Base-by-base conservation (phyloP, 2,329 filamentous ascomycete genomes). In the Xylariaceae sp. region DNA sequence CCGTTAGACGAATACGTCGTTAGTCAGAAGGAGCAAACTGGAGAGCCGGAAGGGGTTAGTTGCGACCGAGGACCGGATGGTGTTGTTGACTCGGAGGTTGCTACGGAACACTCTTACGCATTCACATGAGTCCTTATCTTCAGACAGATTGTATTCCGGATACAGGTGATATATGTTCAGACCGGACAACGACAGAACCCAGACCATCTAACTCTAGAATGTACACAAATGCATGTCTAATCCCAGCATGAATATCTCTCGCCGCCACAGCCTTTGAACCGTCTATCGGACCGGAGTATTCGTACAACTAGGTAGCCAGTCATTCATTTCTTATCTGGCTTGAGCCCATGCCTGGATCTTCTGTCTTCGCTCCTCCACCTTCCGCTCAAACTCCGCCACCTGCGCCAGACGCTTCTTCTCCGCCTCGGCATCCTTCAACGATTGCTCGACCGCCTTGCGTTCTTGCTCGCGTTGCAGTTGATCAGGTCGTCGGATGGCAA, bases 401-500 rank as follows among this genome's bases (percentile, higher is more conserved):
- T 84, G 81, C 62, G 81, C 80, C 39, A 78, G 69, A 15, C 77
- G 73, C 73, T 79, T 80, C 68, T 73, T 73, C 72, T 85, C 83
- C 65, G 80, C 80, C 64, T 82, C 79, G 9, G 73, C 74, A 13
- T 77, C 74, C 74, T 79, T 79, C 67, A 75, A 68, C 55, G 70
- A 72, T 63, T 78, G 78, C 68, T 85, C 84, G 52, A 80, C 80
- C 59, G 80, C 79, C 73, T 88, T 89, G 66, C 92, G 82, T 64
- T 80, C 80, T 58, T 82, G 78, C 77, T 97, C 93, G 49, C 87
- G 80, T 72, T 86, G 83, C 9, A 96, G 77, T 80, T 99, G 94
- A 71, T 99, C 94, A 2, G 89, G 87, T 59, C 94, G 80, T 64
- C 94, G 83, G 55, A 89, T 80, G 1, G 94, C 93, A 70, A 99